These are phyloP conservation scores for Aspergillus biplanus DNA, from an alignment of 495 filamentous ascomycete species.

Conservation along the genomic window DNA sequence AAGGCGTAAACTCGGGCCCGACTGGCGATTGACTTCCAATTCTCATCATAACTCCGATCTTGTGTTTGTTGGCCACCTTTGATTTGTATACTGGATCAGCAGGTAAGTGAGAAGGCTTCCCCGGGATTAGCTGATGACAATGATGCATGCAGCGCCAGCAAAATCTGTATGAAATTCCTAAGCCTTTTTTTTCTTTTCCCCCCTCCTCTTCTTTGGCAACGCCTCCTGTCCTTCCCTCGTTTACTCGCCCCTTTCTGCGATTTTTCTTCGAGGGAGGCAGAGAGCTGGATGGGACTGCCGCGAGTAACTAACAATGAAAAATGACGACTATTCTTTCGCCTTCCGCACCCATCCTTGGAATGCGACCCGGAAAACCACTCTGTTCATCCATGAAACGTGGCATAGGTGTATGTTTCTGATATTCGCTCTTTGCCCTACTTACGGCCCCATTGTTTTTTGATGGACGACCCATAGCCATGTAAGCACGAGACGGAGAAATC, in stretches of 20 bases:
- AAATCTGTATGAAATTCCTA: conserved; percentile 10
- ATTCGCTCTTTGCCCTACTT: not conserved
- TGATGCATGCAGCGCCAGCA: conserved; percentile 16
- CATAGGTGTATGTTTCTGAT: conserved; percentile 4
- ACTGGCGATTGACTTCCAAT: conserved; percentile 1
- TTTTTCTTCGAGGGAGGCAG: conserved; percentile 2
- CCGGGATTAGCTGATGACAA: not conserved
- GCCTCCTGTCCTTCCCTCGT: not conserved
- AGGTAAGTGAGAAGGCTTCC: not conserved
- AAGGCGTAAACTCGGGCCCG: conserved; percentile 7
- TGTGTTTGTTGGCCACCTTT: conserved; percentile 17
- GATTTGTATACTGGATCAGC: conserved; percentile 17
- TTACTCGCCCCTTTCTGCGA: not conserved
- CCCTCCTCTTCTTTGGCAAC: not conserved
- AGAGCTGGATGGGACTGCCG: conserved; percentile 7
- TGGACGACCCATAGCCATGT: not conserved
- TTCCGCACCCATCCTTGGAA: not conserved
- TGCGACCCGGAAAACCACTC: not conserved
- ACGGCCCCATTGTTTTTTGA: not conserved
- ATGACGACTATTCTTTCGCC: conserved; percentile 6
- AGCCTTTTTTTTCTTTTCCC: not conserved
- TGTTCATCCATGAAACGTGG: conserved; percentile 14
- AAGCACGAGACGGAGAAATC: not conserved
- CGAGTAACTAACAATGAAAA: conserved; percentile 10
- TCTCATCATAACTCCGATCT: not conserved